Evolutionary conservation across 2,329 filamentous ascomycete species (phyloP).

Genomic region (Hypocreales sp.): DNA sequence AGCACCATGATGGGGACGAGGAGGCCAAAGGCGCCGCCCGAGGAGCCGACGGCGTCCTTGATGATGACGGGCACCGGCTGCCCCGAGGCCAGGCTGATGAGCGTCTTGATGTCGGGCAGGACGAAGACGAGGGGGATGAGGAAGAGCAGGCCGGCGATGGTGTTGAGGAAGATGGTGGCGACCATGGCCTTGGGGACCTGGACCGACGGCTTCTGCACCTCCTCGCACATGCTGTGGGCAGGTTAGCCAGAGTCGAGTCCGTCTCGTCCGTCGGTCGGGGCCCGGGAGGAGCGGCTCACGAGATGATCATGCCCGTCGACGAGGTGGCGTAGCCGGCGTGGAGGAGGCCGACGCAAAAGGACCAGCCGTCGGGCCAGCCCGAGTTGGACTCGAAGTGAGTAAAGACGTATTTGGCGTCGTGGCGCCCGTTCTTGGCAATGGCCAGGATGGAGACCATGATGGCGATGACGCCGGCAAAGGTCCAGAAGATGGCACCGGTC

Average conservation of each 20-base stretch:
- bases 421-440: slow-evolving; percentile 53
- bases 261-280: too few relatives aligned
- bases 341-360: slow-evolving; percentile 56
- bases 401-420: slow-evolving; percentile 46
- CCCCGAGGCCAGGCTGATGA: slow-evolving; percentile 35
- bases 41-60: slow-evolving; percentile 42
- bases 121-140: slow-evolving; percentile 56
- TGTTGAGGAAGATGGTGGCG: slow-evolving; percentile 50
- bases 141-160: slow-evolving; percentile 49
- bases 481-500: slow-evolving; percentile 63
- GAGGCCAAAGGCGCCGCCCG: slow-evolving; percentile 46
- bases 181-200: slow-evolving; percentile 65
- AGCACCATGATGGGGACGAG: slow-evolving; percentile 50
- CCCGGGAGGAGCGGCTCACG: too few relatives aligned
- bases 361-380: slow-evolving; percentile 57
- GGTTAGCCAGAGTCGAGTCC: too few relatives aligned
- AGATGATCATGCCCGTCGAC: slow-evolving; percentile 67
- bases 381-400: slow-evolving; percentile 52
- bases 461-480: slow-evolving; percentile 53
- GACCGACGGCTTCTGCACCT: slow-evolving; percentile 47
- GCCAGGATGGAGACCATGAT: slow-evolving; percentile 47
- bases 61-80: slow-evolving; percentile 53
- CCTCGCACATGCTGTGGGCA: slow-evolving; percentile 56
- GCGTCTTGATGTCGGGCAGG: slow-evolving; percentile 42
- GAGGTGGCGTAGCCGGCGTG: slow-evolving; percentile 62